A percentile compares a stretch with the other conserved stretches of the same genome.
Evolutionary conservation across 345 rosid species (phyloP).

Genomic region (Bruguiera gymnorhiza): DNA sequence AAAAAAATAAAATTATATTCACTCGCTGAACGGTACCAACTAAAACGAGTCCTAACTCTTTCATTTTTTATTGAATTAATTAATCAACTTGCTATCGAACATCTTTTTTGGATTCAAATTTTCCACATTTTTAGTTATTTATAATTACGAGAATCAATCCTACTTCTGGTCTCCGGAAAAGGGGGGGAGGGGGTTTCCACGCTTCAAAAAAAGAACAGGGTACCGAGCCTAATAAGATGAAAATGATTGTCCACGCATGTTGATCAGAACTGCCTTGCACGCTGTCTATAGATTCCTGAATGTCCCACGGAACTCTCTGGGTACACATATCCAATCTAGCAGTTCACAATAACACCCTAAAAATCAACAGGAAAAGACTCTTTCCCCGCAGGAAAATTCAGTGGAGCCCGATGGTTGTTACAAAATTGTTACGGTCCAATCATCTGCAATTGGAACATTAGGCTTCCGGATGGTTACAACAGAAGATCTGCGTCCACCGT

Average conservation of each 20-base stretch:
- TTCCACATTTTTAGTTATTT: too few relatives aligned
- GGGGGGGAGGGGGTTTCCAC: too few relatives aligned
- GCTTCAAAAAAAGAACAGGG: too few relatives aligned
- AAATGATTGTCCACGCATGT: neutral
- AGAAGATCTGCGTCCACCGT: conserved; percentile 38
- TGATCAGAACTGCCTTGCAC: neutral
- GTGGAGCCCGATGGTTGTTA: conserved; percentile 25
- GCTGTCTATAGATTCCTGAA: neutral
- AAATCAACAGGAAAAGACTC: neutral
- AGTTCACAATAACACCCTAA: neutral
- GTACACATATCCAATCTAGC: conserved; percentile 4
- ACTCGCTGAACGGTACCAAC: too few relatives aligned
- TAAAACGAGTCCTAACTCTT: too few relatives aligned
- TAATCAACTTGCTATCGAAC: too few relatives aligned
- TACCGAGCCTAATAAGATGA: too few relatives aligned
- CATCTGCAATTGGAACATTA: conserved; percentile 62
- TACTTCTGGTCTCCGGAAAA: too few relatives aligned
- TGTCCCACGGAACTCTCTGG: neutral
- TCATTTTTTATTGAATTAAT: too few relatives aligned
- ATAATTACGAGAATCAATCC: too few relatives aligned
- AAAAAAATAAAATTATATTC: too few relatives aligned
- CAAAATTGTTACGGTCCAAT: conserved; percentile 75
- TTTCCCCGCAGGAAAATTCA: neutral
- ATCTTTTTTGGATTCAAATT: too few relatives aligned
- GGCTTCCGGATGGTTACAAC: conserved; percentile 79